These are phyloP conservation scores for Hymenoscyphus scutula DNA, from an alignment of 2,329 filamentous ascomycete genomes.

Conservation along the genomic window DNA sequence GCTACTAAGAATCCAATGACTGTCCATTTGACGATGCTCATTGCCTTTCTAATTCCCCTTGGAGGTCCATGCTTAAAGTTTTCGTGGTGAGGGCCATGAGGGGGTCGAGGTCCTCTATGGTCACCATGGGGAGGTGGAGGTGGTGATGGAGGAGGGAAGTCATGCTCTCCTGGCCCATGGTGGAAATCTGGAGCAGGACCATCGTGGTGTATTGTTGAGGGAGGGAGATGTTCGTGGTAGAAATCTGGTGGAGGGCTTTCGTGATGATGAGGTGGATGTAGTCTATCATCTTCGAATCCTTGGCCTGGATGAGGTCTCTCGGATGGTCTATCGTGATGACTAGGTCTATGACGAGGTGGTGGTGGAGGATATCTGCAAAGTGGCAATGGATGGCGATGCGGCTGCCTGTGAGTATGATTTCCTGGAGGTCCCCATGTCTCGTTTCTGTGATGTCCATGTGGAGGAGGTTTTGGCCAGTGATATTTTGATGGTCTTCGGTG, in stretches of 20 bases:
- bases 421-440: constrained; percentile 29
- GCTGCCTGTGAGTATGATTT: constrained; percentile 26
- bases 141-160: constrained; percentile 10
- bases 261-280: background rate
- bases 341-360: background rate
- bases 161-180: constrained; percentile 4
- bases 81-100: constrained; percentile 13
- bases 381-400: constrained; percentile 30
- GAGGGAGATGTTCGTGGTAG: constrained; percentile 6
- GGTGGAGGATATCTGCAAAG: constrained; percentile 31
- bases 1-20: constrained; percentile 29
- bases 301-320: background rate
- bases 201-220: background rate
- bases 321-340: constrained; percentile 2
- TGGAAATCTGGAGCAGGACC: background rate
- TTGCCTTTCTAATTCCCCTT: constrained; percentile 10
- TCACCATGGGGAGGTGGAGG: constrained; percentile 8
- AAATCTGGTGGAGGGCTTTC: background rate
- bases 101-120: constrained; percentile 5
- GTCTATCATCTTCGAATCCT: constrained; percentile 2
- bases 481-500: constrained; percentile 24
- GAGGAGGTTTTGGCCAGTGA: constrained; percentile 18
- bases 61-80: constrained; percentile 11
- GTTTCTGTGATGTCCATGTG: constrained; percentile 26
- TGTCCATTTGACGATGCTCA: constrained; percentile 26